Evolutionary conservation across 805 yeast species (phyloP).

Genomic region (Yarrowia keelungensis): DNA sequence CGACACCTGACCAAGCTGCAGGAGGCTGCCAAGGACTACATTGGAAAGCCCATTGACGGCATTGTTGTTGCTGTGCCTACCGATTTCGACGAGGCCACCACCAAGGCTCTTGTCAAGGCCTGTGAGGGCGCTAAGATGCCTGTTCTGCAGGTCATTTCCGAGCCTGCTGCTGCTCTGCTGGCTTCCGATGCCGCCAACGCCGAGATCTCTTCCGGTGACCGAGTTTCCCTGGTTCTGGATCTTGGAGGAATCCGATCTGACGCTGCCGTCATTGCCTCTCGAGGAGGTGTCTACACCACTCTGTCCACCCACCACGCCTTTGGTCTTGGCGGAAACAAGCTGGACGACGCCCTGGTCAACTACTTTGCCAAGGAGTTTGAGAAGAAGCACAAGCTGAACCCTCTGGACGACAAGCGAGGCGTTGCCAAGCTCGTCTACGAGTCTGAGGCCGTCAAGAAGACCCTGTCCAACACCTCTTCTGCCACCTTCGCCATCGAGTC

Average conservation of each 20-base stretch:
- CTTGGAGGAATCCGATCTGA: conserved; percentile 96
- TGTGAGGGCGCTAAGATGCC: conserved; percentile 76
- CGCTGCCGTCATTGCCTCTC: conserved; percentile 88
- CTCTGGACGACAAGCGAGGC: conserved; percentile 81
- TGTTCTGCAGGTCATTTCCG: conserved; percentile 86
- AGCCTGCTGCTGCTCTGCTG: conserved; percentile 89
- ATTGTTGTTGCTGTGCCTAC: conserved; percentile 92
- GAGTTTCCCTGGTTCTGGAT: conserved; percentile 89
- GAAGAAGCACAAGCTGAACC: conserved; percentile 82
- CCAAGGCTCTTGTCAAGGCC: conserved; percentile 64
- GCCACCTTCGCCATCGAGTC: conserved; percentile 95
- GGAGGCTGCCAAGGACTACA: conserved; percentile 89
- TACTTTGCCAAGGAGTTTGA: conserved; percentile 92
- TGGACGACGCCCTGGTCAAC: conserved; percentile 81
- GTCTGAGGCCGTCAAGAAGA: conserved; percentile 83
- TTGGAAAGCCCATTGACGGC: conserved; percentile 80
- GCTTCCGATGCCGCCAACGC: conserved; percentile 53
- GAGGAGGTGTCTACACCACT: conserved; percentile 93
- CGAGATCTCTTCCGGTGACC: conserved; percentile 57
- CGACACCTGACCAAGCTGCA: conserved; percentile 85
- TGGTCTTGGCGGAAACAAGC: conserved; percentile 84
- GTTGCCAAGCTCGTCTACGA: conserved; percentile 87
- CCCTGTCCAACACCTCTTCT: conserved; percentile 85
- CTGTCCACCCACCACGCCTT: conserved; percentile 84
- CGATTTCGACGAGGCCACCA: conserved; percentile 78